Evolutionary conservation across 1,139 yeast genomes (phyloP), one percentile per base, ranked within the genome.

Genomic region (Suhomyces panamericanus): DNA sequence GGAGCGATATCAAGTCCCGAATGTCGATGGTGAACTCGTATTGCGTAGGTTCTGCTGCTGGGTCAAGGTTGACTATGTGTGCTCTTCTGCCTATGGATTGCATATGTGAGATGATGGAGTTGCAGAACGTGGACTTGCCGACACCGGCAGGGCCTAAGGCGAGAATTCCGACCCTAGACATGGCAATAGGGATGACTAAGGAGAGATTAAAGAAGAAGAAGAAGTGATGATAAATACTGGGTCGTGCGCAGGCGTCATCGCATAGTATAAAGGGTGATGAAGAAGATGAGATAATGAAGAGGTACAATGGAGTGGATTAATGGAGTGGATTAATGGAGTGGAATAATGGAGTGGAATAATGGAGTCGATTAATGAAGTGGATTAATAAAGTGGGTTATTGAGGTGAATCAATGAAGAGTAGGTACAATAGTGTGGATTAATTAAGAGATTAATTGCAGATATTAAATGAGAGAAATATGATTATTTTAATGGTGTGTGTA

Each of bases 141-240:
- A 87, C 98, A 31, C 99, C 99, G 0, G 99, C 99, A 13, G 99
- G 99, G 1, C 99, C 99, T 53, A 93, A 67, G 3, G 93, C 96
- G 53, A 93, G 70, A n/a, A 90, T 95, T 46, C 98, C 99, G 2
- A 90, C 96, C 67, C 96, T 75, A 3, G 97, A 89, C 99, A 93
- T 93, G 50, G 22, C 42, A 13, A 12, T 7, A 20, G 14, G 4
- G 27, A 20, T n/a, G 35, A 12, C 1, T 36, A 14, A 11, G 4
- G 34, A 11, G 16, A 20, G 24, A 11, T 32, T n/a, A n/a, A 11
- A 6, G 20, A 9, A n/a, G 24, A 26, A 26, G 13, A 13, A 16
- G 33, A 36, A 10, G 5, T 20, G 38, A 33, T 33, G 43, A 40
- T 29, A 39, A 32, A 34, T 39, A 26, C 13, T 34, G 20, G 34